These are phyloP conservation scores for Mucor mucedo DNA, from an alignment of 371 early-diverging fungal genomes.

Conservation along the genomic window DNA sequence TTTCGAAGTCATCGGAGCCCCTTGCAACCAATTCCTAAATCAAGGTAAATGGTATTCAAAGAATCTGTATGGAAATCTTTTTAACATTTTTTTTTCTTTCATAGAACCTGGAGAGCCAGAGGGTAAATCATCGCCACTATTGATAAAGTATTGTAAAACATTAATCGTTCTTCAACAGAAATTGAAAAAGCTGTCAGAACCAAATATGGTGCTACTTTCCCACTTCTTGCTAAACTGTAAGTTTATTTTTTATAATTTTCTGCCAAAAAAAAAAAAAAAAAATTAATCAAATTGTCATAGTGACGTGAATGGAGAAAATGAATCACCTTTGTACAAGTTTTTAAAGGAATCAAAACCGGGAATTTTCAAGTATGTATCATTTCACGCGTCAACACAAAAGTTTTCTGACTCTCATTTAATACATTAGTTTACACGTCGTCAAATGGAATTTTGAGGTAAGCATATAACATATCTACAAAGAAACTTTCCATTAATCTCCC, in stretches of 20 bases:
- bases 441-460: conserved; percentile 80
- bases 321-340: conserved; percentile 75
- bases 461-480: neutral
- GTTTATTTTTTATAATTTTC: neutral
- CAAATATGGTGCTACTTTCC: conserved; percentile 79
- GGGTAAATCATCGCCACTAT: conserved; percentile 11
- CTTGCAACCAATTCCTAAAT: conserved; percentile 87
- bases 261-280: neutral
- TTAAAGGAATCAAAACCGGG: conserved; percentile 71
- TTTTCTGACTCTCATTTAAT: neutral
- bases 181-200: conserved; percentile 38
- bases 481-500: no score
- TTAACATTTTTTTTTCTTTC: neutral
- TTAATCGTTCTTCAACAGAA: conserved; percentile 3
- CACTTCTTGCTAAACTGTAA: conserved; percentile 80
- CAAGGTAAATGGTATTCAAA: conserved; percentile 64
- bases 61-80: no score
- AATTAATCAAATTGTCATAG: conserved; percentile 15
- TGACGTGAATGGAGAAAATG: conserved; percentile 83
- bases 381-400: neutral
- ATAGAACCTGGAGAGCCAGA: conserved; percentile 60
- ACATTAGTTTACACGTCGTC: conserved; percentile 57
- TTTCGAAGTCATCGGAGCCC: conserved; percentile 80
- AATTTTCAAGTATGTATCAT: conserved; percentile 52
- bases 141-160: neutral